phyloP scores from a whole-genome alignment of 2,329 filamentous ascomycete genomes.

The Penicillium sp. region DNA sequence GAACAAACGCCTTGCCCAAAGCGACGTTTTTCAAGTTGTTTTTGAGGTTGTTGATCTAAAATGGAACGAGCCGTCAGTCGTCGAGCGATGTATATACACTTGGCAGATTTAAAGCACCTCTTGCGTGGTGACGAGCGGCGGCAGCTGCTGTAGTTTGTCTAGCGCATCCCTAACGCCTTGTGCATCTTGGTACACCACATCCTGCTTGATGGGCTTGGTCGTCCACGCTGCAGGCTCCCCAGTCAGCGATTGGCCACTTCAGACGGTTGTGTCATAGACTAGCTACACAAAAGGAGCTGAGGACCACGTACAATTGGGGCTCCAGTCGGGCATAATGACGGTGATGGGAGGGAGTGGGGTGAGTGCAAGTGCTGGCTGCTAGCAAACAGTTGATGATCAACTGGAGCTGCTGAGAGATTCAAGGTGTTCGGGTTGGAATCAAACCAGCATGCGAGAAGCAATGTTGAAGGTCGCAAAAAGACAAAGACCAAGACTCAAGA shows the following conservation, averaged over 20 bases:
- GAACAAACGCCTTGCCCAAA: constrained; percentile 84
- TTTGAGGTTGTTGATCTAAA: constrained; percentile 74
- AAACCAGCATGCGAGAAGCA: too few species aligned
- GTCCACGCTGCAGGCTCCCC: constrained; percentile 41
- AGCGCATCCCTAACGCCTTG: constrained; percentile 45
- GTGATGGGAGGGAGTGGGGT: background rate
- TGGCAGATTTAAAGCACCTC: constrained; percentile 19
- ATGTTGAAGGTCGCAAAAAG: too few species aligned
- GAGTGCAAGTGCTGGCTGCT: background rate
- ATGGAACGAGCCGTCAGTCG: too few species aligned
- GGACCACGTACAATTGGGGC: constrained; percentile 30
- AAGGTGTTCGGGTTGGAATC: too few species aligned
- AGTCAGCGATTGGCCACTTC: background rate
- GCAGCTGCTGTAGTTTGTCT: constrained; percentile 48
- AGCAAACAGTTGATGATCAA: too few species aligned
- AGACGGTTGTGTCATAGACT: background rate
- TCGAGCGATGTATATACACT: too few species aligned
- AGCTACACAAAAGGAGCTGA: too few species aligned
- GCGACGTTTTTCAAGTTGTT: constrained; percentile 82
- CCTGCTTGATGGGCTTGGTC: constrained; percentile 51
- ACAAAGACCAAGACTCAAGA: too few species aligned
- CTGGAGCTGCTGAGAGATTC: too few species aligned
- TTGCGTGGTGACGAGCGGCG: constrained; percentile 43
- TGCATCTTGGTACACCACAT: constrained; percentile 51
- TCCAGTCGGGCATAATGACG: constrained; percentile 35